phyloP scores from a whole-genome alignment of 1,284 basidiomycete genomes.

The Wolfiporia cocos region DNA sequence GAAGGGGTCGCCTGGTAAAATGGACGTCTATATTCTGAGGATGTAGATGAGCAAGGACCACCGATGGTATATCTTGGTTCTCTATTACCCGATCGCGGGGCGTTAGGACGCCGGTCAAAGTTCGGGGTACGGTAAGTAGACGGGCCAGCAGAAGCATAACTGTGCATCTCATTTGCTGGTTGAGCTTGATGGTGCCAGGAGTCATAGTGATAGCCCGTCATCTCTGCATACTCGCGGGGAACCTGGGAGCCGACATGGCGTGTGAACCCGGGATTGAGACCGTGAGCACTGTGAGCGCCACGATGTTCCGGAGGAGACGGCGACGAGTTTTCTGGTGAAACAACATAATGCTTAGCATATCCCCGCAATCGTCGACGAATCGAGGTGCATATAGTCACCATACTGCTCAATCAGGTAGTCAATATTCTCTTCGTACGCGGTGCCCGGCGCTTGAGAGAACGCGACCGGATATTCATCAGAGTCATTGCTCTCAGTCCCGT shows the following conservation, averaged over 20 bases:
- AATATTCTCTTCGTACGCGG: slow-evolving; percentile 3
- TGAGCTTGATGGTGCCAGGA: background rate
- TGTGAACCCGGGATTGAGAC: slow-evolving; percentile 1
- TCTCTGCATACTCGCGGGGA: slow-evolving; percentile 1
- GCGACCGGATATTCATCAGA: slow-evolving; percentile 9
- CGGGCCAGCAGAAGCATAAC: background rate
- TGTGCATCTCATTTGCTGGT: background rate
- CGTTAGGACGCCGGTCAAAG: slow-evolving; percentile 2
- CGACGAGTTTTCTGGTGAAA: slow-evolving; percentile 31
- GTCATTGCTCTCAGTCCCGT: slow-evolving; percentile 13
- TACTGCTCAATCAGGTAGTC: slow-evolving; percentile 8
- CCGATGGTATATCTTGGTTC: background rate
- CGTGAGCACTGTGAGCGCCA: slow-evolving; percentile 2
- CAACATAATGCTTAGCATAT: background rate
- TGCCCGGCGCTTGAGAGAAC: background rate
- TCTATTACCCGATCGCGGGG: slow-evolving; percentile 4
- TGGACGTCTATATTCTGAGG: slow-evolving; percentile 3
- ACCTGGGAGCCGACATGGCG: slow-evolving; percentile 1
- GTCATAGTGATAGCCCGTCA: slow-evolving; percentile 5
- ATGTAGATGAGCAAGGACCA: background rate
- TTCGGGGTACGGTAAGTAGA: slow-evolving; percentile 2
- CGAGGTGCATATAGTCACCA: slow-evolving; percentile 43
- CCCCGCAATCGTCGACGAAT: background rate
- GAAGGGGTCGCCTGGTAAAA: background rate
- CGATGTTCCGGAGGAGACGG: slow-evolving; percentile 31